Evolutionary conservation across 2,329 filamentous ascomycete species (phyloP).

Genomic region (Penicillium sp.): DNA sequence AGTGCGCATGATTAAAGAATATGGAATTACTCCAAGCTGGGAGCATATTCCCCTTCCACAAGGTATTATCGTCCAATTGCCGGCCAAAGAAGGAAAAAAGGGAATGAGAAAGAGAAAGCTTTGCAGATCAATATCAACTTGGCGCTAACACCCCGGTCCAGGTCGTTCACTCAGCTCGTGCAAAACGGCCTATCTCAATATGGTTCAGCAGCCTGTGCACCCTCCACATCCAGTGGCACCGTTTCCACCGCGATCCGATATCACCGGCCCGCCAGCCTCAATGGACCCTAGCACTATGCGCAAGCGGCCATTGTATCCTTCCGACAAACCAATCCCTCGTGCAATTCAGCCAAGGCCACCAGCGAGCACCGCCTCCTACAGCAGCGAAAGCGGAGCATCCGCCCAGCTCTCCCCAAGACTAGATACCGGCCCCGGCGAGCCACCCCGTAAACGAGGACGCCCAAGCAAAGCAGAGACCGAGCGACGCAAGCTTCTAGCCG

Average conservation of each 20-base stretch:
- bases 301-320: conserved; percentile 27
- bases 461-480: conserved; percentile 38
- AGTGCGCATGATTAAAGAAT: conserved; percentile 33
- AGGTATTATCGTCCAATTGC: conserved; percentile 27
- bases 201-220: conserved; percentile 26
- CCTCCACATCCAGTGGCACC: conserved; percentile 12
- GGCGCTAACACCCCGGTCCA: conserved; percentile 15
- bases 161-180: conserved; percentile 36
- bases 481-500: conserved; percentile 31
- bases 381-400: conserved; percentile 28
- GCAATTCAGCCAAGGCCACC: conserved; percentile 36
- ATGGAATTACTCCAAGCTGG: conserved; percentile 32
- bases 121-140: conserved; percentile 1
- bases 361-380: conserved; percentile 26
- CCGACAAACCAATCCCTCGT: conserved; percentile 29
- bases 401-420: conserved; percentile 30
- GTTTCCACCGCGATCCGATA: conserved; percentile 20
- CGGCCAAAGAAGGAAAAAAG: background rate
- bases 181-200: conserved; percentile 28
- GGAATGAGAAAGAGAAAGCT: background rate
- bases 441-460: conserved; percentile 36
- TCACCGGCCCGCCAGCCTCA: conserved; percentile 15
- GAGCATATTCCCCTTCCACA: conserved; percentile 36
- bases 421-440: conserved; percentile 26
- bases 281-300: conserved; percentile 22